Base-by-base conservation (phyloP, 805 yeast genomes). In the Saccharomyces paradoxus region DNA sequence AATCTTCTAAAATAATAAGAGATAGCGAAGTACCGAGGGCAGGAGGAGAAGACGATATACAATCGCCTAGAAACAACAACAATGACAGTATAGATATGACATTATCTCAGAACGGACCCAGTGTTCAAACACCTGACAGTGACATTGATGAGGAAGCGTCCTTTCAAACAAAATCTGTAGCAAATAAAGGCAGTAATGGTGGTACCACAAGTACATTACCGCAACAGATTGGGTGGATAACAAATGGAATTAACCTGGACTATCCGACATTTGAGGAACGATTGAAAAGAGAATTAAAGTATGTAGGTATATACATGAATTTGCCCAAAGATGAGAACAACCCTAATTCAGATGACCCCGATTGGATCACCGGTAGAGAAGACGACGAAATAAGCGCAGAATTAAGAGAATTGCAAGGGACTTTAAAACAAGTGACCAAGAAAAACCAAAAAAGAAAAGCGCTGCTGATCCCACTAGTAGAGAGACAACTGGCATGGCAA, bases 381-480 rank as follows among this genome's bases (percentile, higher is more conserved):
- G 99, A 94, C 69, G 99, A 94, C 71, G 98, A 94, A 70, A 81
- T 94, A 4, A 85, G 95, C 58, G 83, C 86, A 0, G 97, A 92
- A 65, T 73, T 94, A 57, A 77, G 99, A 55, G 68, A 67, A 14
- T 73, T 92, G 50, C 97, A 94, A 65, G 73, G 74, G 48, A 83
- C 86, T 55, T 74, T 94, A 55, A 80, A 77, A 58, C 78, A 76
- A 22, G 83, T 85, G 0, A 79, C 84, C 3, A 74, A 73, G 26
- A 74, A 80, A 54, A 94, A 94, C 68, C 78, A 83, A 54, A 81
- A 78, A 56, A 76, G 92, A 53, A 88, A 88, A 69, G 77, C 80
- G 55, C 72, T 75, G 46, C 65, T 94, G 41, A 72, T 84, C 27
- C 95, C 96, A 0, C 63, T 85, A 0, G 78, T 94, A 14, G 92